Evolutionary conservation across 164 flowering plant genomes (phyloP).

Genomic region (Stephania yunnanensis): DNA sequence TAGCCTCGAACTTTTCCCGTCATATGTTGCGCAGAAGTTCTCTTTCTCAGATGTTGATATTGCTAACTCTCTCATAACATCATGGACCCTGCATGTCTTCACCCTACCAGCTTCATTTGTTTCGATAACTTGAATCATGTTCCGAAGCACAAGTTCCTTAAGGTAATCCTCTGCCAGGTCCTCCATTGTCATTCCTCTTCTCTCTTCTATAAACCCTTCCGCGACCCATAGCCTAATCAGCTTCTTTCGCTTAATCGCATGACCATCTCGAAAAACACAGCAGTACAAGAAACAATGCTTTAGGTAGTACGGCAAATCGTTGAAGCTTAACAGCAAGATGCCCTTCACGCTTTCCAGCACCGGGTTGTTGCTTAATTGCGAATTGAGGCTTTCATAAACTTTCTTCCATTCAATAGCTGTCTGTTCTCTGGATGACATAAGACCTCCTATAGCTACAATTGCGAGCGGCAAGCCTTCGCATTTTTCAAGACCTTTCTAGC

Average conservation of each 20-base stretch:
- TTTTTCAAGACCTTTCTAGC: slow-evolving; percentile 21
- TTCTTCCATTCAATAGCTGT: slow-evolving; percentile 29
- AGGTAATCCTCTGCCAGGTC: slow-evolving; percentile 45
- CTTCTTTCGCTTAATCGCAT: slow-evolving; percentile 28
- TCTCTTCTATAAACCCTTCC: slow-evolving; percentile 37
- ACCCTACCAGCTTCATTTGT: slow-evolving; percentile 24
- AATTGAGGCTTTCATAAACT: slow-evolving; percentile 26
- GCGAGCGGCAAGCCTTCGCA: slow-evolving; percentile 49
- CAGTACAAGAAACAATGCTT: slow-evolving; percentile 45
- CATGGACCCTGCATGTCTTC: slow-evolving; percentile 38
- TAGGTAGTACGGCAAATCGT: slow-evolving; percentile 33
- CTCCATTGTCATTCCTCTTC: slow-evolving; percentile 29
- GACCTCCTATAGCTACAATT: slow-evolving; percentile 36
- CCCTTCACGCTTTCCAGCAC: slow-evolving; percentile 21
- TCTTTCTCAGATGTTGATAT: slow-evolving; percentile 22
- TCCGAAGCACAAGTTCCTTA: slow-evolving; percentile 33
- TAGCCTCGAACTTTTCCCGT: slow-evolving; percentile 4
- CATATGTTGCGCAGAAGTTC: slow-evolving; percentile 17
- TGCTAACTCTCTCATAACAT: slow-evolving; percentile 37
- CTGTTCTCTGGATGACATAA: slow-evolving; percentile 29
- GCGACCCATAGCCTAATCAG: slow-evolving; percentile 48
- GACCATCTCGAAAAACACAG: slow-evolving; percentile 33
- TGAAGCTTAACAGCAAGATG: slow-evolving; percentile 35
- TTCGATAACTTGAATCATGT: slow-evolving; percentile 31
- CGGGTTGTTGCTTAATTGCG: slow-evolving; percentile 26